A percentile compares a stretch with the other conserved stretches of the same genome.
Conservation (phyloP, 2,329 filamentous ascomycete species). For the Cladosporium sp. region DNA sequence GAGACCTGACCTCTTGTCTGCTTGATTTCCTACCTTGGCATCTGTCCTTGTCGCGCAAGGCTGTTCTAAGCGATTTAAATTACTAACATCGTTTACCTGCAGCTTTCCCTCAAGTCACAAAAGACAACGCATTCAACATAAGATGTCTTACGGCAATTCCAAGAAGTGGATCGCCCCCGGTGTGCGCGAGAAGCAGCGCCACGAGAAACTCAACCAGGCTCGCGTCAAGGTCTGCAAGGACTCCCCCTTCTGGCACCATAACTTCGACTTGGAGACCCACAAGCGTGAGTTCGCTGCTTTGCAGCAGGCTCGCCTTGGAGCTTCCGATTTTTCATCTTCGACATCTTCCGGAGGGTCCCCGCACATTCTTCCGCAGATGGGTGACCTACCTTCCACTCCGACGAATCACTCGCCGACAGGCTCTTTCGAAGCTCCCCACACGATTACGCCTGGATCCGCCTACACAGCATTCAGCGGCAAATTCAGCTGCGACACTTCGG, state of each 20-base stretch:
- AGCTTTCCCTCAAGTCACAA: not conserved
- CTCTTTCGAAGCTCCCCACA: not conserved
- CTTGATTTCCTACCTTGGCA: not conserved
- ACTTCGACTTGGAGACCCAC: conserved; percentile 31
- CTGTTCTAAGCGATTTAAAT: not conserved
- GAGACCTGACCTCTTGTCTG: not conserved
- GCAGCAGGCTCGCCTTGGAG: not conserved
- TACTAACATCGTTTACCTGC: not conserved
- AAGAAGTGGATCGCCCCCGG: conserved; percentile 24
- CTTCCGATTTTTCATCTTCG: not conserved
- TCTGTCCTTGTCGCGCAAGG: not conserved
- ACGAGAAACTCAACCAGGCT: conserved; percentile 24
- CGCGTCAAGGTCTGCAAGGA: conserved; percentile 30
- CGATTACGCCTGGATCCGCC: not conserved
- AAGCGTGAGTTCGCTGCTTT: conserved; percentile 23
- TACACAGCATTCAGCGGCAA: conserved; percentile 15
- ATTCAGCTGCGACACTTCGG: conserved; percentile 22
- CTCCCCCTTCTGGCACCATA: conserved; percentile 28
- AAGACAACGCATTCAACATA: not conserved
- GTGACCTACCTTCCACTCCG: not conserved
- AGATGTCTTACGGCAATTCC: conserved; percentile 18
- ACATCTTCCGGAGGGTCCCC: not conserved
- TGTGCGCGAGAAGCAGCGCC: conserved; percentile 21
- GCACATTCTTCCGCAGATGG: not conserved
- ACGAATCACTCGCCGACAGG: not conserved